phyloP scores from a whole-genome alignment of 1,284 basidiomycete species.

The Bjerkandera adusta region DNA sequence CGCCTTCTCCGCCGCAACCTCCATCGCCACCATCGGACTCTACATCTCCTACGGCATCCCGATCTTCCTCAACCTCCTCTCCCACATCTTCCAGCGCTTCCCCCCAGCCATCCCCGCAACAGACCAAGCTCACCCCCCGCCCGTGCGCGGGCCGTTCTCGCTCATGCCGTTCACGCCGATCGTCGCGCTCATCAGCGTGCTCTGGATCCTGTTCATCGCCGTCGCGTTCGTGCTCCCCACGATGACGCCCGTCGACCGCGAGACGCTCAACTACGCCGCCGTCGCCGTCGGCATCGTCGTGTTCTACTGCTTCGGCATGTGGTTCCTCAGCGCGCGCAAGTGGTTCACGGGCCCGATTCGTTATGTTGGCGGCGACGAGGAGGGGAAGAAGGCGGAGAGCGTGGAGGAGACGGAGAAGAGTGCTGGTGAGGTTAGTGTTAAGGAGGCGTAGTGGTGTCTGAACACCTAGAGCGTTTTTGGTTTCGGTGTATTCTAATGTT shows the following conservation, averaged over 20 bases:
- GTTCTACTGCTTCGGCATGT: conserved; percentile 58
- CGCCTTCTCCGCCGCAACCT: conserved; percentile 73
- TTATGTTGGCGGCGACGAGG: background rate
- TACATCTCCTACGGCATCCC: conserved; percentile 64
- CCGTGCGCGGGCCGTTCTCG: conserved; percentile 67
- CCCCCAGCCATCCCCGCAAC: conserved; percentile 8
- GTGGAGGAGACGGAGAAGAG: background rate
- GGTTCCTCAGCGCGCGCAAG: conserved; percentile 64
- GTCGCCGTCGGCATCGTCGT: conserved; percentile 74
- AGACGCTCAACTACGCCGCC: conserved; percentile 72
- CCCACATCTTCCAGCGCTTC: background rate
- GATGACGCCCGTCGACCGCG: conserved; percentile 62
- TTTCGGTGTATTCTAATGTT: no score
- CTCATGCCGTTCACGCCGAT: conserved; percentile 60
- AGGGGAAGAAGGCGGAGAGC: background rate
- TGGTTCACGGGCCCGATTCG: conserved; percentile 68
- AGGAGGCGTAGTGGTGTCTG: no score
- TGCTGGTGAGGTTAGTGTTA: background rate
- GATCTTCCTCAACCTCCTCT: background rate
- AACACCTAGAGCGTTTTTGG: no score
- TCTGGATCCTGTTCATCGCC: conserved; percentile 63
- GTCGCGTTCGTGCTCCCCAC: conserved; percentile 69
- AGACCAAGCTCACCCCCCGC: conserved; percentile 69
- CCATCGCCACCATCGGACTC: conserved; percentile 75
- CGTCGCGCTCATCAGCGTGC: conserved; percentile 48